Evolutionary conservation across 495 filamentous ascomycete species (phyloP), one percentile per base, ranked within the genome.

Genomic region (Aspergillus affinis): DNA sequence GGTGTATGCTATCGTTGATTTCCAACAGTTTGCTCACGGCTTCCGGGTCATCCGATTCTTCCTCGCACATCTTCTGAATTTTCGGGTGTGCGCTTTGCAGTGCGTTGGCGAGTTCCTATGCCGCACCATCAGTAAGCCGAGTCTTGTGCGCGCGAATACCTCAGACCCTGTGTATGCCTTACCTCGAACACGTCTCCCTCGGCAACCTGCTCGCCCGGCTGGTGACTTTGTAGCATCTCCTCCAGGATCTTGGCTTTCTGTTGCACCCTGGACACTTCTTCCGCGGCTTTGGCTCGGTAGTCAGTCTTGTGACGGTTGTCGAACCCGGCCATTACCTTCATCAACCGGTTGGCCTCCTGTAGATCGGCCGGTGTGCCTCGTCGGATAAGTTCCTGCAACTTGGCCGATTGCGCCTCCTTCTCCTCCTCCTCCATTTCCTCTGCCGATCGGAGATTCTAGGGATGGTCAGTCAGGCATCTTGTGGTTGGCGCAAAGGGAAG

Each of bases 381-480:
- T 58, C 94, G 86, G 72, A 98, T 97, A 49, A 98, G 79, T 78
- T 98, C 94, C 71, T 98, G 94, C 32, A 98, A 81, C 75, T 98
- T 98, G 10, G 94, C 94, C 12, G 92, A 96, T 67, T 98, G 94
- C 3, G 93, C 94, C 67, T 93, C 92, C 55, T 81, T 82, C 69
- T 98, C 94, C 71, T 98, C 94, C 67, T 93, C 92, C 67, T 98
- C 94, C 94, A 98, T 98, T 72, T 98, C 94, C 65, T 98, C 94
- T 15, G 93, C 94, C 13, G 94, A 97, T 70, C 93, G 90, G 18
- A 98, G 83, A 62, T 92, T 95, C 93, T 97, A 68, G 19, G 57
- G 23, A 52, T 4, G 10, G 61, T 84, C 57, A 83, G 71, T 61
- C 53, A 61, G 18, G 8, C 19, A 5, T 12, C 5, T 49, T 18